Evolutionary conservation across 2,329 filamentous ascomycete species (phyloP).

Genomic region (Hymenoscyphus albidus): DNA sequence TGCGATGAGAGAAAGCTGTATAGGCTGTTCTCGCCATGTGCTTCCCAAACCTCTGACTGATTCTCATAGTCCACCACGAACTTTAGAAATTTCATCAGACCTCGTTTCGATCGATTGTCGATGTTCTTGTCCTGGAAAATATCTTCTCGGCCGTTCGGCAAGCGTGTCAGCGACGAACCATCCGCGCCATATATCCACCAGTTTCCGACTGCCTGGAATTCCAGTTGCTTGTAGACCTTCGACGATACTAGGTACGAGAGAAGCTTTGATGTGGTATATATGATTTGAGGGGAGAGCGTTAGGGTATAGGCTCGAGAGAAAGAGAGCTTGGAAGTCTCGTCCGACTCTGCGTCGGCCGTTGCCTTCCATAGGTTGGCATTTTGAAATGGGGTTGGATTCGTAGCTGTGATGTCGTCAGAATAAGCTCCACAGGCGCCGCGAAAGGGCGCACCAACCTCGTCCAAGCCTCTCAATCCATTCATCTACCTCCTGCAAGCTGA

Average conservation of each 20-base stretch:
- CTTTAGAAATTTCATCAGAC: slow-evolving; percentile 89
- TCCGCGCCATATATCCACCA: slow-evolving; percentile 68
- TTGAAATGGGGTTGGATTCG: slow-evolving; percentile 22
- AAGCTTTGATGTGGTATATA: slow-evolving; percentile 78
- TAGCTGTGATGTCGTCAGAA: slow-evolving; percentile 24
- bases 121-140: slow-evolving; percentile 77
- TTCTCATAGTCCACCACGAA: slow-evolving; percentile 73
- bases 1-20: slow-evolving; percentile 54
- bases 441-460: slow-evolving; percentile 30
- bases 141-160: slow-evolving; percentile 88
- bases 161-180: slow-evolving; percentile 52
- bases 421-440: not conserved
- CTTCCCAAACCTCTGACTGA: slow-evolving; percentile 55
- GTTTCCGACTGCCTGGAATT: slow-evolving; percentile 88
- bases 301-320: slow-evolving; percentile 75
- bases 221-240: slow-evolving; percentile 80
- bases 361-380: slow-evolving; percentile 31
- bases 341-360: slow-evolving; percentile 29
- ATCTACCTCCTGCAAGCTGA: slow-evolving; percentile 78
- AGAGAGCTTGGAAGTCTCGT: slow-evolving; percentile 44
- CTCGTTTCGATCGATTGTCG: slow-evolving; percentile 75
- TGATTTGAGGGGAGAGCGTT: slow-evolving; percentile 77
- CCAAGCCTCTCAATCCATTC: slow-evolving; percentile 58
- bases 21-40: slow-evolving; percentile 52
- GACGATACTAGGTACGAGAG: slow-evolving; percentile 83